Base-by-base conservation (phyloP, 1,139 yeast species). In the Debaryomyces robertsiae region DNA sequence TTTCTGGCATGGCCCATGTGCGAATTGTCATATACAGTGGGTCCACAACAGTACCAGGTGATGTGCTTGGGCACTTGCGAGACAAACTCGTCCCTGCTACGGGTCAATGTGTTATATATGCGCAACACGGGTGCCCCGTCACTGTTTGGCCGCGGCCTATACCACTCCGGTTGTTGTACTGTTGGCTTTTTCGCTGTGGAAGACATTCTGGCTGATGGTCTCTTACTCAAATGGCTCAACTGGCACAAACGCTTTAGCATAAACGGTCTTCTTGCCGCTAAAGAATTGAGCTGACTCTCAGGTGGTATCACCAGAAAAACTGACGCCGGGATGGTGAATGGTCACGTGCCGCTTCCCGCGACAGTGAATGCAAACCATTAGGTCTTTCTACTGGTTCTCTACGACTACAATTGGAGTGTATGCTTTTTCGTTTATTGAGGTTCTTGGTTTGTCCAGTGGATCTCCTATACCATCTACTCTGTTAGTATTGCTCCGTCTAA, bases 1-100 rank as follows among this genome's bases (percentile, higher is more conserved):
- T 93, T 93, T 63, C 98, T 75, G 15, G 98, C 98, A 65, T 94
- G 99, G n/a, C 99, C 99, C 97, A 93, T 89, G 60, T 93, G 99
- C 39, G 94, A 81, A 32, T 94, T 83, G 63, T 93, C 96, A 58
- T 93, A 93, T n/a, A 93, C 98, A 0, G 99, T 93, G 9, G 98
- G 98, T 4, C 99, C 99, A 75, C 99, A 93, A 42, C 91, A 87
- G 67, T 93, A 93, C 99, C 99, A 93, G 3, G 91, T 78, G 39
- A 93, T 84, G 45, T 78, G 80, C 46, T 80, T 78, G 1, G 74
- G 72, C 37, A 72, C 67, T 43, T 73, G 63, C 3, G 98, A 93
- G 15, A 80, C 62, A 54, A 93, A 91, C 40, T 75, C 86, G 29
- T 81, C 86, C 59, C 93, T 93, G 29, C 81, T 63, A 50, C 95